Evolutionary conservation across 2,329 filamentous ascomycete genomes (phyloP).

Genomic region (Basipetospora sp.): DNA sequence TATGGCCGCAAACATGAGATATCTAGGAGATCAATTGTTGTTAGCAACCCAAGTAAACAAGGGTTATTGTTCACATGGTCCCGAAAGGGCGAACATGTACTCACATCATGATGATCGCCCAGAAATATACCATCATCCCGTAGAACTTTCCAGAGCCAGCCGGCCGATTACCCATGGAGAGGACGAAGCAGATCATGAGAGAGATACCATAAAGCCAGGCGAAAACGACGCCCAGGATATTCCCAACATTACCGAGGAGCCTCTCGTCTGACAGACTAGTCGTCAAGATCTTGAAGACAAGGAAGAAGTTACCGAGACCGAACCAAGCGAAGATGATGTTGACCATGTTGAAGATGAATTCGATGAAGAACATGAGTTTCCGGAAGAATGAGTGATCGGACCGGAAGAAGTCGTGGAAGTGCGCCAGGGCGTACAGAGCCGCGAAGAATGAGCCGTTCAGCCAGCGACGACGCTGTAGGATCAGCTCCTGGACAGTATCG

Average conservation of each 20-base stretch:
- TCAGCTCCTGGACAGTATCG: constrained; percentile 83
- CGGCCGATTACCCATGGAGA: constrained; percentile 86
- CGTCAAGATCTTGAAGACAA: constrained; percentile 94
- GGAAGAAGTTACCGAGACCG: constrained; percentile 94
- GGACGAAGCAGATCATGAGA: constrained; percentile 84
- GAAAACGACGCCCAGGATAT: constrained; percentile 74
- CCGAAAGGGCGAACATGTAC: constrained; percentile 18
- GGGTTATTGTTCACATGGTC: no score
- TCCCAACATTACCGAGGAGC: constrained; percentile 63
- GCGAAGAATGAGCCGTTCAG: constrained; percentile 97
- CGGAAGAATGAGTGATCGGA: constrained; percentile 77
- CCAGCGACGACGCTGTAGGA: constrained; percentile 91
- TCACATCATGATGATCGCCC: constrained; percentile 85
- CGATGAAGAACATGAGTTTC: constrained; percentile 79
- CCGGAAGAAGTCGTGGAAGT: constrained; percentile 92
- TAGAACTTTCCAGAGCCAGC: constrained; percentile 89
- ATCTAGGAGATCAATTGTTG: constrained; percentile 31
- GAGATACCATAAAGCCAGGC: constrained; percentile 92
- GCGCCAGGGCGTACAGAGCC: constrained; percentile 82
- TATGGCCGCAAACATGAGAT: constrained; percentile 85
- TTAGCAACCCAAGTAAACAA: neutral
- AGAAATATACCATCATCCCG: constrained; percentile 96
- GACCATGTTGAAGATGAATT: constrained; percentile 86
- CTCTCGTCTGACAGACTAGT: constrained; percentile 57
- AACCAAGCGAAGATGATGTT: constrained; percentile 99